These are phyloP conservation scores for Grosmannia penicillata DNA, from an alignment of 2,329 filamentous ascomycete genomes.

Conservation along the genomic window DNA sequence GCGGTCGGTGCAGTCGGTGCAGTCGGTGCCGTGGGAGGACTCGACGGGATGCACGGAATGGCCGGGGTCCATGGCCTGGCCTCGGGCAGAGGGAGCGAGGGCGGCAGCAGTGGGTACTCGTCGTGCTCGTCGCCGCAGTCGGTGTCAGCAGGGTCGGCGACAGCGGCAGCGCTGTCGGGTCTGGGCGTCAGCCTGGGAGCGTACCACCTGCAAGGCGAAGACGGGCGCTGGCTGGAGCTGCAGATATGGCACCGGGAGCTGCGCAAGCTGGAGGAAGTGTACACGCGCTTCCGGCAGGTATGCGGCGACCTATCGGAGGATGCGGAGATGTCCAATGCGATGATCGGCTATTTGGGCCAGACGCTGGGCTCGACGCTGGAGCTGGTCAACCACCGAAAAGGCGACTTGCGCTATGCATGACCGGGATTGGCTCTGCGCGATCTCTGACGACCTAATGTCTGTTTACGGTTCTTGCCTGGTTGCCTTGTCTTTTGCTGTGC, in stretches of 20 bases:
- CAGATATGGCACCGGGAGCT: constrained; percentile 33
- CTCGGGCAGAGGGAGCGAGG: constrained; percentile 7
- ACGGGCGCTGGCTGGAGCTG: constrained; percentile 30
- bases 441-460: background rate
- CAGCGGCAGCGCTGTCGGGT: constrained; percentile 5
- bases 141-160: background rate
- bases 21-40: no score
- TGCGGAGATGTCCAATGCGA: constrained; percentile 26
- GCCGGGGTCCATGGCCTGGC: constrained; percentile 2
- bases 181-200: constrained; percentile 26
- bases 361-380: constrained; percentile 27
- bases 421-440: background rate
- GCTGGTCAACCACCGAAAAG: constrained; percentile 22
- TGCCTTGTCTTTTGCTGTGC: background rate
- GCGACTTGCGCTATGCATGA: constrained; percentile 16
- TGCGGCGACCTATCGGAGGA: constrained; percentile 24
- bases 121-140: background rate
- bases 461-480: background rate
- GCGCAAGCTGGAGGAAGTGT: constrained; percentile 30
- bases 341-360: constrained; percentile 29
- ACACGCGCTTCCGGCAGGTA: constrained; percentile 27
- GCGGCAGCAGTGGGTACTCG: background rate
- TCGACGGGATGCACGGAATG: no score
- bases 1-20: no score
- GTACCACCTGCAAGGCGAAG: constrained; percentile 29